Evolutionary conservation across 805 yeast genomes (phyloP).

Genomic region (Candida alai): DNA sequence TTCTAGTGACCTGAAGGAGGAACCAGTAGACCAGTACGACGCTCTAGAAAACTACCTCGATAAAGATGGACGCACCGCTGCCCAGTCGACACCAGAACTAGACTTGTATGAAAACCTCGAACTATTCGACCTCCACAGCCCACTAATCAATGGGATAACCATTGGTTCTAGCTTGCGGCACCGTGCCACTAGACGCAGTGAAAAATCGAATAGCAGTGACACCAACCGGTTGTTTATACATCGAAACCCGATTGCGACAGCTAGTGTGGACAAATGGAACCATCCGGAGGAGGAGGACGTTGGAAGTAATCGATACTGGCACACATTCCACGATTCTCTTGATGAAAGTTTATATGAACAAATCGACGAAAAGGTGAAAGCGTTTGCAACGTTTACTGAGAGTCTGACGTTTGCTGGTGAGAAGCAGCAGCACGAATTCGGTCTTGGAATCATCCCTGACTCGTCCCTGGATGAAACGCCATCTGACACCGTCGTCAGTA

Average conservation of each 20-base stretch:
- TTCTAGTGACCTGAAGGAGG: no score
- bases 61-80: constrained; percentile 9
- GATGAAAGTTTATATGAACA: constrained; percentile 18
- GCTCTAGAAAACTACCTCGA: constrained; percentile 30
- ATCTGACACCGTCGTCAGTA: constrained; percentile 1
- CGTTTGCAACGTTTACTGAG: constrained; percentile 13
- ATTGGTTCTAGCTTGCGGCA: constrained; percentile 25
- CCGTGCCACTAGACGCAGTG: constrained; percentile 7
- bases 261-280: constrained; percentile 1
- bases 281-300: constrained; percentile 6
- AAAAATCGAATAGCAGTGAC: background rate
- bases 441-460: constrained; percentile 2
- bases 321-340: constrained; percentile 20
- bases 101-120: constrained; percentile 13
- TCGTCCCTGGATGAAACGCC: no score
- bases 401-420: background rate
- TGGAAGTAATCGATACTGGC: constrained; percentile 8
- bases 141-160: constrained; percentile 32
- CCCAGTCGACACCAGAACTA: constrained; percentile 1
- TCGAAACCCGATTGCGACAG: constrained; percentile 9
- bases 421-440: background rate
- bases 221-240: constrained; percentile 16
- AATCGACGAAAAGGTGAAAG: constrained; percentile 13
- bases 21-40: constrained; percentile 28
- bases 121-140: constrained; percentile 26